Evolutionary conservation across 352 stramenopile species (phyloP).

Genomic region (Globisporangium echinulatum): DNA sequence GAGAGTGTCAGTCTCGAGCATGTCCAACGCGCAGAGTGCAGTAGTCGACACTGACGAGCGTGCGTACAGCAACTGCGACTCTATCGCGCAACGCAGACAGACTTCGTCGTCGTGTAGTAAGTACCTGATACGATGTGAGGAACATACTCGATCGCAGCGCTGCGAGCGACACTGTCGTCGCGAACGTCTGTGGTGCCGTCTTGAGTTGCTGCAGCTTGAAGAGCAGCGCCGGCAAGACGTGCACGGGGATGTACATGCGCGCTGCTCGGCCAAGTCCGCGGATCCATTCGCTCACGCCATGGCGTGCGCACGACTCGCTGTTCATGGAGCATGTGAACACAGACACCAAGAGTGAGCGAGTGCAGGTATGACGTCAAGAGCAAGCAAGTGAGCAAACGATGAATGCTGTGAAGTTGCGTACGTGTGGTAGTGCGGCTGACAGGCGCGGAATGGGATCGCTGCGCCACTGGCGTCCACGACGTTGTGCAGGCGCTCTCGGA

Average conservation of each 20-base stretch:
- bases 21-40: too few relatives aligned
- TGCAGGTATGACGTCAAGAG: too few relatives aligned
- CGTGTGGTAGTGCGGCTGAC: conserved; percentile 83
- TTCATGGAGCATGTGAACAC: too few relatives aligned
- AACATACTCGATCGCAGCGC: conserved; percentile 76
- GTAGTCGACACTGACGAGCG: too few relatives aligned
- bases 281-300: conserved; percentile 72
- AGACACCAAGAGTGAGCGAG: too few relatives aligned
- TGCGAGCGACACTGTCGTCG: conserved; percentile 44
- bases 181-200: conserved; percentile 34
- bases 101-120: too few relatives aligned
- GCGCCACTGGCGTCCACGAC: conserved; percentile 37
- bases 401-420: too few relatives aligned
- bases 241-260: conserved; percentile 77
- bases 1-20: too few relatives aligned
- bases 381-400: too few relatives aligned
- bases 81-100: too few relatives aligned
- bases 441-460: conserved; percentile 55
- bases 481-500: conserved; percentile 43
- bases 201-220: conserved; percentile 67
- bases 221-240: conserved; percentile 67
- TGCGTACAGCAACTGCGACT: too few relatives aligned
- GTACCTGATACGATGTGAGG: conserved; percentile 76
- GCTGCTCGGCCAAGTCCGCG: conserved; percentile 57
- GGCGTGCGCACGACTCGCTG: conserved; percentile 67